Conservation (phyloP, 495 filamentous ascomycete species). For the Tuber magnatum region DNA sequence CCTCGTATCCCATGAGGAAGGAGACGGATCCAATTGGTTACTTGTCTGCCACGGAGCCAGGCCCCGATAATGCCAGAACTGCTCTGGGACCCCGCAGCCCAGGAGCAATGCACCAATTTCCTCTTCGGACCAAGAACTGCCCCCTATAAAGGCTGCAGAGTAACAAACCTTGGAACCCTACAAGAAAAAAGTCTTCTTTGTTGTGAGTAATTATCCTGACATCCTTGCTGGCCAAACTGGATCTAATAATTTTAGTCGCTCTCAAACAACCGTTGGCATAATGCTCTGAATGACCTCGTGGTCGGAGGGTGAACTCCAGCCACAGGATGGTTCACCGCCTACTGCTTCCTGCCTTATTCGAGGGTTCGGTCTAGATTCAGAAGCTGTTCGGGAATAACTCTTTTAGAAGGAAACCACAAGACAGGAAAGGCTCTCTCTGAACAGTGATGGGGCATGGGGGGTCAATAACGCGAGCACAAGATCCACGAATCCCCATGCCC, state of each 20-base stretch:
- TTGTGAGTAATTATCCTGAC: neutral
- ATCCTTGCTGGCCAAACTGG: neutral
- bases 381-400: neutral
- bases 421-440: neutral
- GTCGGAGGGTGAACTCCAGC: neutral
- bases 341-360: constrained; percentile 1
- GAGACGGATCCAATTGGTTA: neutral
- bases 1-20: neutral
- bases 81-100: neutral
- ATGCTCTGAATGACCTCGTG: neutral
- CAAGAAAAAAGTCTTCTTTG: neutral
- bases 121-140: neutral
- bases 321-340: neutral
- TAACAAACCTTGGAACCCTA: neutral
- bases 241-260: neutral
- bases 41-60: neutral
- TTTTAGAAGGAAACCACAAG: neutral
- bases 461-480: neutral
- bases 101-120: neutral
- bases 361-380: neutral
- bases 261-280: neutral
- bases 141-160: neutral
- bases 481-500: neutral
- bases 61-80: neutral
- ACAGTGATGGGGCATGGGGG: neutral